These are phyloP conservation scores for Pochonia chlamydosporia DNA, from an alignment of 2,329 filamentous ascomycete genomes.

Conservation along the genomic window DNA sequence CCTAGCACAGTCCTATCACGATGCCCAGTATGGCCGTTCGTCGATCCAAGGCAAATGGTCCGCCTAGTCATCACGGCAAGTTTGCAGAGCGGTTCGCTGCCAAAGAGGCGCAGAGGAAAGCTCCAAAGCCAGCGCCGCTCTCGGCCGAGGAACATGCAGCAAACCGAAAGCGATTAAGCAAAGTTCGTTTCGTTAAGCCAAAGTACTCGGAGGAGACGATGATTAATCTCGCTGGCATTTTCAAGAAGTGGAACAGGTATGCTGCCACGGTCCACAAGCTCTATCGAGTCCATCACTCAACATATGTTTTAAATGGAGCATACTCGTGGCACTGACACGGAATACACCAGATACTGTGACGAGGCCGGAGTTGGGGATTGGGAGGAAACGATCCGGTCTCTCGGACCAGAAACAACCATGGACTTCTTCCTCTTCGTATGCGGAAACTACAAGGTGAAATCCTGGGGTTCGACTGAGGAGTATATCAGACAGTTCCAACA, in stretches of 20 bases:
- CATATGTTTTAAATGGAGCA: too few species aligned
- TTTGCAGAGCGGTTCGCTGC: constrained; percentile 5
- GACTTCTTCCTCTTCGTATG: too few species aligned
- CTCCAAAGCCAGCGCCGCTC: neutral
- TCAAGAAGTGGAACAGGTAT: constrained; percentile 2
- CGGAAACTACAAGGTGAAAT: constrained; percentile 18
- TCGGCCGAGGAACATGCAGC: neutral
- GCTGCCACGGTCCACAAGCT: too few species aligned
- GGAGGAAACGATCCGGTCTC: neutral
- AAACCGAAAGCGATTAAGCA: constrained; percentile 1
- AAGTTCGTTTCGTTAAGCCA: constrained; percentile 1
- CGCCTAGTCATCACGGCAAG: neutral
- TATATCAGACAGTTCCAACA: constrained; percentile 22
- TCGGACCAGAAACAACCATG: constrained; percentile 10
- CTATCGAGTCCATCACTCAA: neutral
- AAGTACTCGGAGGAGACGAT: neutral
- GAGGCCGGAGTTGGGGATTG: neutral
- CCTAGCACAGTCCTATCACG: too few species aligned
- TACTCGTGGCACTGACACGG: too few species aligned
- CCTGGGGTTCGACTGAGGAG: constrained; percentile 14
- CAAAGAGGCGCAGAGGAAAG: constrained; percentile 1
- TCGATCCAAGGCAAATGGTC: neutral
- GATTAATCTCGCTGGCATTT: constrained; percentile 1
- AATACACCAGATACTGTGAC: constrained; percentile 3
- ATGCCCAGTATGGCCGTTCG: neutral